Conservation (phyloP, 225 moss, liverwort and hornwort genomes). For the Polytrichum commune region DNA sequence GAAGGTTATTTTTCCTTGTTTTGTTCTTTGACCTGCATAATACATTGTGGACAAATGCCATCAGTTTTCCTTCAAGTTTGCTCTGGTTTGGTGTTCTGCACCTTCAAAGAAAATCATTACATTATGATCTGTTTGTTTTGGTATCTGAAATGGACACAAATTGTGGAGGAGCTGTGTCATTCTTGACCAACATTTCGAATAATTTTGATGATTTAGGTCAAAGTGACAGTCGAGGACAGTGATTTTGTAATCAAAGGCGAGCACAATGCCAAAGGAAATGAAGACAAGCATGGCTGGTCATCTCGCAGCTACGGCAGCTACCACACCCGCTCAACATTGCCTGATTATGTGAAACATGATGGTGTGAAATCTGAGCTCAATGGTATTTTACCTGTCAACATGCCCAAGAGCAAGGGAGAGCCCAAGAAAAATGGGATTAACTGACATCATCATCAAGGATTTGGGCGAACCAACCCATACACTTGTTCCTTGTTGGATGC, state of each 20-base stretch:
- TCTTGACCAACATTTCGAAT: neutral
- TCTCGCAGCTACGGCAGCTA: conserved; percentile 31
- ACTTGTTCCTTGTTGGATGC: too few relatives aligned
- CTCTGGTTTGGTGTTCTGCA: too few relatives aligned
- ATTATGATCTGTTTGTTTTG: too few relatives aligned
- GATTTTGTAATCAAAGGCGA: conserved; percentile 59
- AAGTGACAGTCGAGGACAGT: conserved; percentile 62
- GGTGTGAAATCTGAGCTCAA: conserved; percentile 73
- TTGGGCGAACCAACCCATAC: too few relatives aligned
- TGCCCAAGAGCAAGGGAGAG: conserved; percentile 50
- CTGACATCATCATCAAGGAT: neutral
- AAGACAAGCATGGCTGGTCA: conserved; percentile 37
- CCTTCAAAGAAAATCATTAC: too few relatives aligned
- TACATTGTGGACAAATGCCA: too few relatives aligned
- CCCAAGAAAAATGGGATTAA: conserved; percentile 37
- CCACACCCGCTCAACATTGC: conserved; percentile 43
- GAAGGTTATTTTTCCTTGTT: too few relatives aligned
- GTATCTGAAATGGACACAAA: too few relatives aligned
- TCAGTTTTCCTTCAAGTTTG: too few relatives aligned
- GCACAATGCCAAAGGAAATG: conserved; percentile 26
- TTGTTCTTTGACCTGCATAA: too few relatives aligned
- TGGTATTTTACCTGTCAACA: conserved; percentile 57
- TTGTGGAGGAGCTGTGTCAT: too few relatives aligned
- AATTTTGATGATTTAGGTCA: conserved; percentile 28
- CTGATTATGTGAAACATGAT: conserved; percentile 47